Evolutionary conservation across 2,329 filamentous ascomycete species (phyloP), one percentile per base, ranked within the genome.

Genomic region (Nothophoma quercina): DNA sequence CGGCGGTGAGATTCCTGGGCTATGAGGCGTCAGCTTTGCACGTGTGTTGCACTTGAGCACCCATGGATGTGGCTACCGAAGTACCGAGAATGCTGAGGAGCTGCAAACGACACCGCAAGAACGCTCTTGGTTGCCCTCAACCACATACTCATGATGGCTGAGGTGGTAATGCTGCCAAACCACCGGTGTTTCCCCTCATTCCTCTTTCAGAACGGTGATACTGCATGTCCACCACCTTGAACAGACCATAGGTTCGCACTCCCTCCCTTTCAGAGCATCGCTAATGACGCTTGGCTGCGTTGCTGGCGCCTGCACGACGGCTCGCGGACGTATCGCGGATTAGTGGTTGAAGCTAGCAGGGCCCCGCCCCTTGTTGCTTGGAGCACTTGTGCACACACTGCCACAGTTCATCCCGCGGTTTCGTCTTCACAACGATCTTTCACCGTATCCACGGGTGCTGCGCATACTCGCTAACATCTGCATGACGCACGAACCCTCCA

Each of bases 401-500:
- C 60, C 62, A 61, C 59, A 55, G 26, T 12, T 34, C 48, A 29
- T 39, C 45, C 58, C 55, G 61, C 60, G 34, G 21, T 22, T 40
- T 7, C 15, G 30, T 35, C 22, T 45, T 25, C 8, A 35, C 46
- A 38, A 36, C 38, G 34, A 23, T 29, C 44, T 32, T 33, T 49
- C 45, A 54, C 51, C 51, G 51, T 49, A 48, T 35, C 41, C n/a
- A 29, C 19, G 39, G 51, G 39, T 49, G 56, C 51, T 60, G 58
- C 57, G 59, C 60, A 59, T 59, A 19, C 25, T 48, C 48, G 56
- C 54, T 52, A 48, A 38, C 38, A 55, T 38, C 43, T 63, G 53
- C 54, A 58, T 62, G 62, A 57, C 60, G 62, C 63, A 59, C 34
- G 22, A 34, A 19, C 28, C 26, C 51, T 49, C 36, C 44, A 26